A percentile compares a stretch with the other conserved stretches of the same genome.
Evolutionary conservation across 495 filamentous ascomycete genomes (phyloP).

Genomic region (Penicillium pancosmium): DNA sequence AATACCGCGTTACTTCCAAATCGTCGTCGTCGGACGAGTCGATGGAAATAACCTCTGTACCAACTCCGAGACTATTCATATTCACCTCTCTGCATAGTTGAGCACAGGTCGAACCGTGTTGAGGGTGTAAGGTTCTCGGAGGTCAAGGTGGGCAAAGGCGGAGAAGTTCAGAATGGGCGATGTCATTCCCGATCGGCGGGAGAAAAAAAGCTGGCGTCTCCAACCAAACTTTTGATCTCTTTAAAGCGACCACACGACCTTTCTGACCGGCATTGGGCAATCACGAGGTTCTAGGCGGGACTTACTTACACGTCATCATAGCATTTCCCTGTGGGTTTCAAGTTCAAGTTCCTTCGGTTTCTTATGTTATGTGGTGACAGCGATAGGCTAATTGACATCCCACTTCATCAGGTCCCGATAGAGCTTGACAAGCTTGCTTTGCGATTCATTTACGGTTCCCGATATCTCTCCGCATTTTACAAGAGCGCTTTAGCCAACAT

Average conservation of each 20-base stretch:
- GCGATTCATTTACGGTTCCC: not conserved
- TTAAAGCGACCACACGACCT: no score
- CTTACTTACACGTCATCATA: no score
- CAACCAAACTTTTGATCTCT: not conserved
- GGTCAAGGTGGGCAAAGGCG: constrained; percentile 9
- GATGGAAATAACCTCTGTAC: constrained; percentile 30
- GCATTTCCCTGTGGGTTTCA: not conserved
- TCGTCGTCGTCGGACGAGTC: constrained; percentile 45
- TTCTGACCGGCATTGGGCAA: not conserved
- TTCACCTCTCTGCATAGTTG: not conserved
- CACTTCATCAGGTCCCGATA: constrained; percentile 6
- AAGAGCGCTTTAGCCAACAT: constrained; percentile 47
- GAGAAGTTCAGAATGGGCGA: constrained; percentile 20
- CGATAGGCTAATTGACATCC: constrained; percentile 9
- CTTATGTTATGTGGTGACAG: not conserved
- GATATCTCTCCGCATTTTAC: not conserved
- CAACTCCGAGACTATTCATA: constrained; percentile 14
- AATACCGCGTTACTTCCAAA: constrained; percentile 34
- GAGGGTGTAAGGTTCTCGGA: not conserved
- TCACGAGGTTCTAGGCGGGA: not conserved
- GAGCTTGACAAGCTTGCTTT: constrained; percentile 14
- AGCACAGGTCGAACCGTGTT: not conserved
- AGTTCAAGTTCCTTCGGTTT: not conserved
- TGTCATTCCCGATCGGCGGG: constrained; percentile 27
- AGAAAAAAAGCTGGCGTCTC: constrained; percentile 23